Percentiles rank a stretch among this genome's conserved stretches.
Conservation (phyloP, 176 grass and related monocot genomes). For the barley (Hordeum vulgare) region DNA sequence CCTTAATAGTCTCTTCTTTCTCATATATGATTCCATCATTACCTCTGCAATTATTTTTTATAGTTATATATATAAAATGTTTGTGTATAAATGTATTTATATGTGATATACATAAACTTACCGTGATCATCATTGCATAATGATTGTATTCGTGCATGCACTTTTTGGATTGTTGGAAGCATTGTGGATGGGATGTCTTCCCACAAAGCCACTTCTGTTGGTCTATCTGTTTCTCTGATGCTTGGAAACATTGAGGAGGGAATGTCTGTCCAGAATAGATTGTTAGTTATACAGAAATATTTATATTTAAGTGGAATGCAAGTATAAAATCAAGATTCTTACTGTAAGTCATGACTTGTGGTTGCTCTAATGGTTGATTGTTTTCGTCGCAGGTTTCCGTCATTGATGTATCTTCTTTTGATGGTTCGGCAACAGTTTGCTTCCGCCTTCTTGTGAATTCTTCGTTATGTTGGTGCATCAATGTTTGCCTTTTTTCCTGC, state of each 20-base stretch:
- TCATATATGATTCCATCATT: no score
- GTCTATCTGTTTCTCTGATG: no score
- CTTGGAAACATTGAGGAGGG: no score
- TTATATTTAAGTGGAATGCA: neutral
- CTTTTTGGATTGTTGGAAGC: no score
- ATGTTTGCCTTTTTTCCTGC: neutral
- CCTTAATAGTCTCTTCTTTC: neutral
- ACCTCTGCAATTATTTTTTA: no score
- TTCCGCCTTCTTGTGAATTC: neutral
- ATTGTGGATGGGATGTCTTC: no score
- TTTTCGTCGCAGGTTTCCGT: neutral
- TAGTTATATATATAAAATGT: no score
- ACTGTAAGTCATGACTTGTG: neutral
- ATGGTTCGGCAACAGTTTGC: neutral
- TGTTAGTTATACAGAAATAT: neutral
- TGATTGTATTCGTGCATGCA: no score
- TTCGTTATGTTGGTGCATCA: neutral
- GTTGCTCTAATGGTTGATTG: neutral
- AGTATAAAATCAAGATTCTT: neutral
- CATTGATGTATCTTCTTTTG: neutral
- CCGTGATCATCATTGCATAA: no score
- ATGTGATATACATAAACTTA: neutral
- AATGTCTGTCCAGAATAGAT: neutral
- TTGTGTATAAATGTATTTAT: neutral
- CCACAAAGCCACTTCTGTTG: no score